A percentile compares a stretch with the other conserved stretches of the same genome.
phyloP scores from a whole-genome alignment of 1,284 basidiomycete species.

The Ceratobasidium theobromae region DNA sequence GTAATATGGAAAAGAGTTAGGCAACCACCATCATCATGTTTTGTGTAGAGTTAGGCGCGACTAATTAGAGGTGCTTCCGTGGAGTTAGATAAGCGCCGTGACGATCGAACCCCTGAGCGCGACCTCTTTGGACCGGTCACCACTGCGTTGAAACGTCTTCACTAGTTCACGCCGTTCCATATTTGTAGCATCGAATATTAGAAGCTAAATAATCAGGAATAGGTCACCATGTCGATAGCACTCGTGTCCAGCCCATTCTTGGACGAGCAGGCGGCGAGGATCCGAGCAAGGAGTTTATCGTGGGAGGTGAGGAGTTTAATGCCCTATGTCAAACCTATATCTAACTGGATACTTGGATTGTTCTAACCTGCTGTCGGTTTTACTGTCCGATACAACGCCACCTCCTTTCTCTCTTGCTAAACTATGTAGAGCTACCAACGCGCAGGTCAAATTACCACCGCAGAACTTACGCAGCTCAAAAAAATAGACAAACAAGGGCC shows the following conservation, averaged over 20 bases:
- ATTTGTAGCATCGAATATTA: too few relatives aligned
- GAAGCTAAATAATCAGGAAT: too few relatives aligned
- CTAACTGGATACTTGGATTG: slow-evolving; percentile 3
- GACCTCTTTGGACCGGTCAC: not conserved
- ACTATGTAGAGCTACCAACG: slow-evolving; percentile 83
- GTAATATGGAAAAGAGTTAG: not conserved
- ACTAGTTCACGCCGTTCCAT: too few relatives aligned
- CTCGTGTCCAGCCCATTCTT: slow-evolving; percentile 87
- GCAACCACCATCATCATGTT: not conserved
- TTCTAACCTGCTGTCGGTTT: not conserved
- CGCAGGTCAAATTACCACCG: slow-evolving; percentile 83
- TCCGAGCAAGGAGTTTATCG: slow-evolving; percentile 86
- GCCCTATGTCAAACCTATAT: not conserved
- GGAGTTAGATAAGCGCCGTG: slow-evolving; percentile 27
- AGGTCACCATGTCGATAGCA: slow-evolving; percentile 74
- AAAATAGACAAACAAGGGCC: slow-evolving; percentile 80
- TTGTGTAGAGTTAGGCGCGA: too few relatives aligned
- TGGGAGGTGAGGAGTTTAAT: slow-evolving; percentile 75
- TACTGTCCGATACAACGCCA: not conserved
- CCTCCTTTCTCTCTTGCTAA: slow-evolving; percentile 34
- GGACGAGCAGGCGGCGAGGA: slow-evolving; percentile 84
- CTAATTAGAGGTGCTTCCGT: too few relatives aligned
- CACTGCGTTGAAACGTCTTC: too few relatives aligned
- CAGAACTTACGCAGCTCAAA: slow-evolving; percentile 90
- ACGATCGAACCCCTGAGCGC: slow-evolving; percentile 31